Conservation (phyloP, 1,284 basidiomycete species). For the Phellinidium pouzarii region DNA sequence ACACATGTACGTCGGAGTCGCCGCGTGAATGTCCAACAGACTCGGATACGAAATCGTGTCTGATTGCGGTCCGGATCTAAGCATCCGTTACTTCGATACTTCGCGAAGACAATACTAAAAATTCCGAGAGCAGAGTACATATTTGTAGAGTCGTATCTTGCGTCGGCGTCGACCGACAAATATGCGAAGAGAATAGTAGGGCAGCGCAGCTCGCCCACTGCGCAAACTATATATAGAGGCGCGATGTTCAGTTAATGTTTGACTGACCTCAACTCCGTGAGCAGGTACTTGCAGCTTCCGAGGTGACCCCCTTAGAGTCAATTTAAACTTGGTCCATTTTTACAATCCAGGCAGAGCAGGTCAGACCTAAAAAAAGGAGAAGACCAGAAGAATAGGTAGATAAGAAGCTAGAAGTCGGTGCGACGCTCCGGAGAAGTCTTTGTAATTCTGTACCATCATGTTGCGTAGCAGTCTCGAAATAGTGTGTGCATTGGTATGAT, state of each 20-base stretch:
- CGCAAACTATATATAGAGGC: no score
- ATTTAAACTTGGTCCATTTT: no score
- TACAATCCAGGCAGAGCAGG: not conserved
- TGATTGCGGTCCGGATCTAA: not conserved
- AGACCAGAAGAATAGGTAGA: not conserved
- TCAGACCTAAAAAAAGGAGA: no score
- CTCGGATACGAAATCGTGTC: no score
- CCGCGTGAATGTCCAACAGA: no score
- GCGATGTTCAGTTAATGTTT: no score
- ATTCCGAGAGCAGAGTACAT: not conserved
- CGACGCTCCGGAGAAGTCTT: not conserved
- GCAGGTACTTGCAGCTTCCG: no score
- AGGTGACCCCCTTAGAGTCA: not conserved
- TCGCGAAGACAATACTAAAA: not conserved
- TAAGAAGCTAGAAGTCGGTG: not conserved
- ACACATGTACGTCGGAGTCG: no score
- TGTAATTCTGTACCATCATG: no score
- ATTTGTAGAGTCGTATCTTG: not conserved
- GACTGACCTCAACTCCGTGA: no score
- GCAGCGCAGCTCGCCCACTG: not conserved
- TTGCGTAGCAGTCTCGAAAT: not conserved
- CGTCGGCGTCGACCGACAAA: not conserved
- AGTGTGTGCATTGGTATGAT: no score
- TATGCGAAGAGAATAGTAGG: not conserved
- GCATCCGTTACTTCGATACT: not conserved